Evolutionary conservation across 106 monocot genomes (phyloP).

Genomic region (Gastrodia elata): DNA sequence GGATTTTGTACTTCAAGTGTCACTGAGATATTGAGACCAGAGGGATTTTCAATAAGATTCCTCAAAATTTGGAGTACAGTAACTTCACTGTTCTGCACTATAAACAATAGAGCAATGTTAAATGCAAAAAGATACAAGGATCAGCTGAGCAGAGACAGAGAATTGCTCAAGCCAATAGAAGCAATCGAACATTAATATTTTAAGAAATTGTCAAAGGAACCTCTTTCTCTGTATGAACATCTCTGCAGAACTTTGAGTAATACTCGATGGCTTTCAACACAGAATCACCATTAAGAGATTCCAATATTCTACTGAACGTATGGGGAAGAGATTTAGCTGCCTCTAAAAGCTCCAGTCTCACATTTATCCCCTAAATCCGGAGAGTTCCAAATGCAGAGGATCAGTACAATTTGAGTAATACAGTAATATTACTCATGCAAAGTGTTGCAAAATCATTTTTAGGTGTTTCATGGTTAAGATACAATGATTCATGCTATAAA

Average conservation of each 20-base stretch:
- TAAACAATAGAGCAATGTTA: slow-evolving; percentile 2
- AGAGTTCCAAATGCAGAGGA: neutral
- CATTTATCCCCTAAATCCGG: slow-evolving; percentile 65
- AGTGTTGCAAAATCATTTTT: neutral
- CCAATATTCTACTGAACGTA: slow-evolving; percentile 61
- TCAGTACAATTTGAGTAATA: neutral
- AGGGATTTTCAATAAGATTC: slow-evolving; percentile 61
- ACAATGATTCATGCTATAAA: neutral
- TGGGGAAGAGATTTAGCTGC: slow-evolving; percentile 80
- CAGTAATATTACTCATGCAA: neutral
- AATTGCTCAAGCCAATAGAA: neutral
- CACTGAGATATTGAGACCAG: slow-evolving; percentile 56
- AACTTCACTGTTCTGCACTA: slow-evolving; percentile 45
- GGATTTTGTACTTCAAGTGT: slow-evolving; percentile 49
- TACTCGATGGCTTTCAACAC: slow-evolving; percentile 70
- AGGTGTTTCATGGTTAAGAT: neutral
- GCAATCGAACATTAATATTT: neutral
- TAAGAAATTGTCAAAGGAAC: slow-evolving; percentile 15
- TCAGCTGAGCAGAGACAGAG: neutral
- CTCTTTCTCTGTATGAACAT: slow-evolving; percentile 87
- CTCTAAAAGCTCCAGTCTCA: slow-evolving; percentile 76
- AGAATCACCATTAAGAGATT: slow-evolving; percentile 51
- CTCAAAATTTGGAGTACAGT: slow-evolving; percentile 57
- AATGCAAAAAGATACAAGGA: neutral
- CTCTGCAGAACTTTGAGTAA: slow-evolving; percentile 81